Percentiles rank a stretch among this genome's conserved stretches.
These are phyloP conservation scores for Endocalyx cinctus DNA, from an alignment of 2,329 filamentous ascomycete species.

Conservation along the genomic window DNA sequence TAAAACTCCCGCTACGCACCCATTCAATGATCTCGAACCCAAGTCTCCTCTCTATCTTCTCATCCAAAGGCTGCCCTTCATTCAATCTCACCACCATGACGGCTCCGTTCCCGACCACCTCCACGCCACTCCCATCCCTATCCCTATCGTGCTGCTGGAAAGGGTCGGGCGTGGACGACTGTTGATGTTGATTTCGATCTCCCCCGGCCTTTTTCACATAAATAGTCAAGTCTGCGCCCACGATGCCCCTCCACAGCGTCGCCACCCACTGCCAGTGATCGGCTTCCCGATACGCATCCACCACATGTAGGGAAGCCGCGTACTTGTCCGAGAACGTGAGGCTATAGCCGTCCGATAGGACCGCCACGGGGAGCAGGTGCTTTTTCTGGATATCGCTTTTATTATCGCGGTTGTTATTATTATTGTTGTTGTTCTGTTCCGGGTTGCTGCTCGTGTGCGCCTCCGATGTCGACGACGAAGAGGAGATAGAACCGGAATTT, in stretches of 20 bases:
- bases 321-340: conserved; percentile 73
- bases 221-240: conserved; percentile 75
- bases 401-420: conserved; percentile 2
- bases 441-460: conserved; percentile 6
- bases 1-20: conserved; percentile 49
- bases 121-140: no score
- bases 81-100: conserved; percentile 55
- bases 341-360: conserved; percentile 75
- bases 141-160: no score
- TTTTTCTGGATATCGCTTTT: conserved; percentile 5
- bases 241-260: conserved; percentile 82
- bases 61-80: conserved; percentile 47
- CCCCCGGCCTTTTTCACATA: conserved; percentile 45
- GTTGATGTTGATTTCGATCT: no score
- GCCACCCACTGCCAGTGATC: conserved; percentile 99
- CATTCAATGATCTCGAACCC: conserved; percentile 88
- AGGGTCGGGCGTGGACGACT: no score
- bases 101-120: conserved; percentile 28
- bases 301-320: conserved; percentile 68
- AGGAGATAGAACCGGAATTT: background rate
- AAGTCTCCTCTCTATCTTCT: conserved; percentile 67
- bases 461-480: background rate
- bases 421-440: conserved; percentile 3
- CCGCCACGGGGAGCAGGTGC: conserved; percentile 58
- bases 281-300: conserved; percentile 71